phyloP scores from a whole-genome alignment of 805 yeast species.

The Ogataea ramenticola region DNA sequence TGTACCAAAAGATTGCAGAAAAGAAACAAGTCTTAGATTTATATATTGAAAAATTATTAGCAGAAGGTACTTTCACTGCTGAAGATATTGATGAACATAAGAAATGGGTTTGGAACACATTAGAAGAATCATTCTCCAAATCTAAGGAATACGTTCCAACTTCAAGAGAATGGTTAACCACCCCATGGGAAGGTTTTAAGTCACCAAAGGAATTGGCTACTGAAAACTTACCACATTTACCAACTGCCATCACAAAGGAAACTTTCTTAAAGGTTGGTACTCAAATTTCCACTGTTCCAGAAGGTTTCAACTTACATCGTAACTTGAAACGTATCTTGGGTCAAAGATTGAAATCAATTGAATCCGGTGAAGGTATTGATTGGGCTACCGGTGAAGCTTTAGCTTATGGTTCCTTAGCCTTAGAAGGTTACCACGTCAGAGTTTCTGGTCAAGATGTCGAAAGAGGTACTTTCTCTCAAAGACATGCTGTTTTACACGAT shows the following conservation, averaged over 20 bases:
- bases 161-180: constrained; percentile 94
- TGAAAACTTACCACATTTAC: constrained; percentile 91
- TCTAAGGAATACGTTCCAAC: constrained; percentile 88
- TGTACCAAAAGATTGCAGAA: constrained; percentile 87
- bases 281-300: constrained; percentile 77
- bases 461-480: constrained; percentile 99
- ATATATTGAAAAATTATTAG: constrained; percentile 70
- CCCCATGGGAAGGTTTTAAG: constrained; percentile 99
- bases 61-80: constrained; percentile 83
- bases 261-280: constrained; percentile 73
- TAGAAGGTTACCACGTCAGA: constrained; percentile 95
- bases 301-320: constrained; percentile 82
- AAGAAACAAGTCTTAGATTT: constrained; percentile 85
- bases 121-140: constrained; percentile 84
- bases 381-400: constrained; percentile 99
- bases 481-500: constrained; percentile 97
- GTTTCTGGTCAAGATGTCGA: constrained; percentile 99
- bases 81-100: constrained; percentile 94
- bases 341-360: constrained; percentile 74
- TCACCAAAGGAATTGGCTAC: constrained; percentile 95
- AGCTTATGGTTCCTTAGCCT: constrained; percentile 86
- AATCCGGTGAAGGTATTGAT: constrained; percentile 89
- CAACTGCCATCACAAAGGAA: constrained; percentile 78
- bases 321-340: constrained; percentile 92
- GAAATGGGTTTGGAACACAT: constrained; percentile 93